phyloP scores from a whole-genome alignment of 257 asterid species.

The Knoxia roxburghii region DNA sequence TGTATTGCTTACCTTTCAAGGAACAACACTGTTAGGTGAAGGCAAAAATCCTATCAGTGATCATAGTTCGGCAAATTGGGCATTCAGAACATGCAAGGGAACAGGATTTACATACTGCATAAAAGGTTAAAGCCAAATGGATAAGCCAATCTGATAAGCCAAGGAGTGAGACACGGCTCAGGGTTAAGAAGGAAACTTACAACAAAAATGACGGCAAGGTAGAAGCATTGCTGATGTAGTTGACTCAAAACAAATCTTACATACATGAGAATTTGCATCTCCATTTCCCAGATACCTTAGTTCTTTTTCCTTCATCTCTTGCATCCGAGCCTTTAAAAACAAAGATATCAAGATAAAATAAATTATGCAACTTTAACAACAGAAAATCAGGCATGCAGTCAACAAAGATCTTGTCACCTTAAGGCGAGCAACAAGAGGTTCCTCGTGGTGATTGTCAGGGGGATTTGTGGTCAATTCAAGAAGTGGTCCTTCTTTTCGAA shows the following conservation, averaged over 20 bases:
- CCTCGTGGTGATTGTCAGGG: slow-evolving; percentile 51
- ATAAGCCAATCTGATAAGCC: neutral
- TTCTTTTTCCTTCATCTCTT: slow-evolving; percentile 93
- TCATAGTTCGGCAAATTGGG: slow-evolving; percentile 79
- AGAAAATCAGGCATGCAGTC: neutral
- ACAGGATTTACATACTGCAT: slow-evolving; percentile 95
- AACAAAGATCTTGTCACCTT: slow-evolving; percentile 36
- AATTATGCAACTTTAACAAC: neutral
- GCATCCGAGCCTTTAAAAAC: slow-evolving; percentile 72
- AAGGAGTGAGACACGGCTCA: neutral
- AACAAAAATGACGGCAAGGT: slow-evolving; percentile 96
- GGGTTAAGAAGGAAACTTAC: slow-evolving; percentile 42
- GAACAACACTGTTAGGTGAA: slow-evolving; percentile 44
- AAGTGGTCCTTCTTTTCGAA: slow-evolving; percentile 29
- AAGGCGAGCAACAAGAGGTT: slow-evolving; percentile 80
- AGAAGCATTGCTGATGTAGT: slow-evolving; percentile 91
- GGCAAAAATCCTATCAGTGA: slow-evolving; percentile 84
- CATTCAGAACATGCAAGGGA: slow-evolving; percentile 94
- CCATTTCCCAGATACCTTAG: slow-evolving; percentile 60
- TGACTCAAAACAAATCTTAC: slow-evolving; percentile 95
- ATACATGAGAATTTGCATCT: slow-evolving; percentile 71
- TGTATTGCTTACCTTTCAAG: slow-evolving; percentile 13
- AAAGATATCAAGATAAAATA: neutral
- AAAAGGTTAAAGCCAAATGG: slow-evolving; percentile 18
- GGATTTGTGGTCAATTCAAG: slow-evolving; percentile 31